Evolutionary conservation across 2,329 filamentous ascomycete genomes (phyloP).

Genomic region (Fusarium devonianum): DNA sequence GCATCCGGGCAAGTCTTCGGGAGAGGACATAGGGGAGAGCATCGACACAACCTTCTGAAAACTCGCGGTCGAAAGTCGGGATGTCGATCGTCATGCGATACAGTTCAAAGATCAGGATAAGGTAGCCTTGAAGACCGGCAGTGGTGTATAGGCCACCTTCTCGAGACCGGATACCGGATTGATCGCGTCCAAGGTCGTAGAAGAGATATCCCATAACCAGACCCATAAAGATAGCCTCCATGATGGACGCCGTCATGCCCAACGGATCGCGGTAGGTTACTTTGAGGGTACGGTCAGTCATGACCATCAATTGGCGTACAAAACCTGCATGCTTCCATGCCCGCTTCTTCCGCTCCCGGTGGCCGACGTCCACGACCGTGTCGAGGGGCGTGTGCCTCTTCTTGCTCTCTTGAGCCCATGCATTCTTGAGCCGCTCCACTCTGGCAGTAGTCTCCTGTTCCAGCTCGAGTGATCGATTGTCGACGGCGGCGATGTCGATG

Average conservation of each 20-base stretch:
- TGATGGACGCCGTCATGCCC: constrained; percentile 73
- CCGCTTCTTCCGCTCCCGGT: constrained; percentile 29
- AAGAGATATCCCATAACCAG: constrained; percentile 79
- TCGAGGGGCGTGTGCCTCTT: constrained; percentile 38
- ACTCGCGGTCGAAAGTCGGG: constrained; percentile 77
- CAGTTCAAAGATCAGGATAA: constrained; percentile 78
- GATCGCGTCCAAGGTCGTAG: constrained; percentile 67
- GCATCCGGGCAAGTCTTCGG: constrained; percentile 70
- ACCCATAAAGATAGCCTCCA: constrained; percentile 75
- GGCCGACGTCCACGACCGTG: constrained; percentile 1
- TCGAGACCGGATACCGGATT: constrained; percentile 75
- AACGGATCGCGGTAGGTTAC: constrained; percentile 80
- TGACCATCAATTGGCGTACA: constrained; percentile 67
- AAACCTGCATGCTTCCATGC: constrained; percentile 61
- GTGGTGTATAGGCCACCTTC: constrained; percentile 77
- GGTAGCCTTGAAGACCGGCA: constrained; percentile 75
- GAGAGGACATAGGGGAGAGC: constrained; percentile 75
- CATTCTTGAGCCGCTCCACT: constrained; percentile 66
- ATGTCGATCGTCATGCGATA: constrained; percentile 80
- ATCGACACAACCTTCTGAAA: constrained; percentile 74
- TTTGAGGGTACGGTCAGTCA: constrained; percentile 73
- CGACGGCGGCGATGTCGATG: constrained; percentile 77
- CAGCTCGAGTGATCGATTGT: constrained; percentile 72
- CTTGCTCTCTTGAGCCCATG: constrained; percentile 60
- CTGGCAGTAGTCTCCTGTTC: constrained; percentile 66